phyloP scores from a whole-genome alignment of 257 asterid genomes.

The Nicotiana otophora region DNA sequence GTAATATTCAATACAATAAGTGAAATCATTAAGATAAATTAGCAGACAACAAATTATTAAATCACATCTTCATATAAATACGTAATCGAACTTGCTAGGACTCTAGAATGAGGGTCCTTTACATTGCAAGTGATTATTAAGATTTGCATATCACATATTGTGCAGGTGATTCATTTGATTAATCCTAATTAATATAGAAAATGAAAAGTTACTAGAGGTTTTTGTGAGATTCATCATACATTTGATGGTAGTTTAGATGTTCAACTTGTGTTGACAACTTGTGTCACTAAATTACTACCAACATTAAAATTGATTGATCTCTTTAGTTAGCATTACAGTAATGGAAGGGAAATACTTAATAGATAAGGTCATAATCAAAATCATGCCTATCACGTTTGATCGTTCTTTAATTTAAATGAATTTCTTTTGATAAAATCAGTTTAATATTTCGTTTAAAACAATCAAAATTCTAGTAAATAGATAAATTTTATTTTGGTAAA shows the following conservation, averaged over 20 bases:
- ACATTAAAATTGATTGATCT: neutral
- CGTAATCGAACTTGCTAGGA: neutral
- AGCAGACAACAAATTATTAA: too few species aligned
- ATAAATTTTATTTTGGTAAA: too few species aligned
- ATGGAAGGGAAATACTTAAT: neutral
- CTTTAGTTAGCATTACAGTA: neutral
- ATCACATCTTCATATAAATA: too few species aligned
- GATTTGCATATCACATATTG: too few species aligned
- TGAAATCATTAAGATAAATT: neutral
- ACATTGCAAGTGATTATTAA: too few species aligned
- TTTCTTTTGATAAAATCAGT: too few species aligned
- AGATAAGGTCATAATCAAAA: neutral
- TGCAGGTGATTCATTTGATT: neutral
- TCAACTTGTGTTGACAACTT: neutral
- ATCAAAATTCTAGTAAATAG: too few species aligned
- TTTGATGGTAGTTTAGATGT: neutral
- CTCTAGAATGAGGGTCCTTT: too few species aligned
- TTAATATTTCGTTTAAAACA: too few species aligned
- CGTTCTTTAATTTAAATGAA: too few species aligned
- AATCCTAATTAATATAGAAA: neutral
- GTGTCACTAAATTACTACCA: neutral
- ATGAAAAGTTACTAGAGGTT: neutral
- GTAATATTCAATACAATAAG: neutral
- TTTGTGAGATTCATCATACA: neutral
- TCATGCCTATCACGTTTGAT: too few species aligned